A percentile compares a stretch with the other conserved stretches of the same genome.
These are phyloP conservation scores for Cystobasidium sp. DNA, from an alignment of 1,284 basidiomycete species.

Conservation along the genomic window DNA sequence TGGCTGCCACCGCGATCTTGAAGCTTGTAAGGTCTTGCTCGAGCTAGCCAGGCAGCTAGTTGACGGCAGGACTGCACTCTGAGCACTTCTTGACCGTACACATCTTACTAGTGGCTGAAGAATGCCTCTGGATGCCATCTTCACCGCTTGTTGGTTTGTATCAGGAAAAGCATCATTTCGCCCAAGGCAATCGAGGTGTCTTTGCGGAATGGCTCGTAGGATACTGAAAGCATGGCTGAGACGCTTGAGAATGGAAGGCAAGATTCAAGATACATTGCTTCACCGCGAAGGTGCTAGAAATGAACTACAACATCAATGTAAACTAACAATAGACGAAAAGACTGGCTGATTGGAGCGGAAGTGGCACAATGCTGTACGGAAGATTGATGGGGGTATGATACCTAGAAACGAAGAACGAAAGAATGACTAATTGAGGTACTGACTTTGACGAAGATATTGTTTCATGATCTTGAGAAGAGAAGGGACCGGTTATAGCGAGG, in stretches of 20 bases:
- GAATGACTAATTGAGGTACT: background rate
- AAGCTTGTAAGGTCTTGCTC: background rate
- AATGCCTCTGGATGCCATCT: slow-evolving; percentile 1
- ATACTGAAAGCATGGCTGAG: too few relatives aligned
- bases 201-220: background rate
- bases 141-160: background rate
- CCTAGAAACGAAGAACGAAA: background rate
- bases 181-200: background rate
- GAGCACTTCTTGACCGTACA: background rate
- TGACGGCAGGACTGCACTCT: background rate
- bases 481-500: slow-evolving; percentile 11
- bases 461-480: background rate
- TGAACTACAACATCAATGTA: slow-evolving; percentile 8
- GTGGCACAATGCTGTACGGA: background rate
- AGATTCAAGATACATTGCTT: background rate
- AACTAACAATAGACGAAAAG: background rate
- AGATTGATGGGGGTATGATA: background rate
- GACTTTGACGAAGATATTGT: too few relatives aligned
- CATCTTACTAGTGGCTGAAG: slow-evolving; percentile 1
- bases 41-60: background rate
- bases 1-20: slow-evolving; percentile 18
- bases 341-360: background rate
- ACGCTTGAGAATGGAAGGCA: background rate
- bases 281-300: background rate
- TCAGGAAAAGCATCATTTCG: background rate